These are phyloP conservation scores for Peniophora sp. DNA, from an alignment of 1,284 basidiomycete genomes.

Conservation along the genomic window DNA sequence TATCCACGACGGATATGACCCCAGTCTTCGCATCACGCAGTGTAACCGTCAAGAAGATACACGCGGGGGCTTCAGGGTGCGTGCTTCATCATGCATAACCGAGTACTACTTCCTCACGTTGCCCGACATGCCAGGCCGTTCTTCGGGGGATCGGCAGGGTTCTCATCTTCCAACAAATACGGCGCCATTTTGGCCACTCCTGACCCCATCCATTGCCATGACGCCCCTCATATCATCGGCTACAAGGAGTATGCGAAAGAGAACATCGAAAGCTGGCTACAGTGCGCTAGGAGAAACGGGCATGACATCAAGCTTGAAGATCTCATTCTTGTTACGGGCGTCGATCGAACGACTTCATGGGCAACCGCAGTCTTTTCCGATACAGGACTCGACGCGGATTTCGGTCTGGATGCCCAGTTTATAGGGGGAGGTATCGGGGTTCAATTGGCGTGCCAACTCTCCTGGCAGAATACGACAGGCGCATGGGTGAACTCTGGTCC, in stretches of 20 bases:
- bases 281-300: not conserved
- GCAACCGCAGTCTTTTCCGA: conserved; percentile 2
- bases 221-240: not conserved
- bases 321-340: conserved; percentile 6
- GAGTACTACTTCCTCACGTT: not conserved
- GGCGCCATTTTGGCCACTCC: conserved; percentile 4
- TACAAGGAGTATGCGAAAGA: not conserved
- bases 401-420: not conserved
- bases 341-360: conserved; percentile 4
- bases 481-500: not conserved
- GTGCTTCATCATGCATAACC: not conserved
- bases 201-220: not conserved
- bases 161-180: not conserved
- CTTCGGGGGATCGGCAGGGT: not conserved
- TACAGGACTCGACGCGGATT: not conserved
- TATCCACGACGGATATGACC: not conserved
- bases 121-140: not conserved
- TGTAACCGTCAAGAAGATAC: no score
- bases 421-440: not conserved
- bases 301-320: conserved; percentile 5
- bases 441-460: not conserved
- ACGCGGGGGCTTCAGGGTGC: no score
- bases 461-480: not conserved
- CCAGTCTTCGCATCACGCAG: not conserved
- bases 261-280: conserved; percentile 2